Base-by-base conservation (phyloP, 2,329 filamentous ascomycete species). In the Beauveria rudraprayagi region DNA sequence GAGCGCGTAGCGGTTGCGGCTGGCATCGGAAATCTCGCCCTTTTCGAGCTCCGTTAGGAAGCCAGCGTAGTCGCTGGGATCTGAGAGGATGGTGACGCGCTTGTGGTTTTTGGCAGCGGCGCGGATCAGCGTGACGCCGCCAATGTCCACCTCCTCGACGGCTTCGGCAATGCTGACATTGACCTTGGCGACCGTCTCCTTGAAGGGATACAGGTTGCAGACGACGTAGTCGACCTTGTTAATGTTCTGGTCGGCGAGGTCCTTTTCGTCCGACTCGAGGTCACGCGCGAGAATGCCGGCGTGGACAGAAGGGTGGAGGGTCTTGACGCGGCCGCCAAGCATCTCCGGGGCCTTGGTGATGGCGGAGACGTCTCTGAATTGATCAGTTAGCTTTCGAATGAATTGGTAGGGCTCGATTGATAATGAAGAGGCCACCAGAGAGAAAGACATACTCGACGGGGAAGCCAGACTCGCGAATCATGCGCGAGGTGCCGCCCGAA, bases 121-220 rank as follows among this genome's bases (percentile, higher is more conserved):
- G 66, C 94, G 89, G 72, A 99, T 90, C 64, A 99, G 87, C 44
- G 94, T 99, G 57, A 99, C 94, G 69, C 94, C 94, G 66, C 92
- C 94, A 72, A 99, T 97, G 77, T 99, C 94, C 70, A 99, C 96
- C 80, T 99, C 94, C 79, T 99, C 94, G 44, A 99, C 93, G 56
- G 94, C 94, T 78, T 99, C 93, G 56, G 91, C 86, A 65, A 99
- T 90, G 64, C 93, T 97, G 70, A 99, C 94, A 71, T 96, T 96
- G 80, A 95, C 87, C 83, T 97, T 96, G 69, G 92, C 89, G 68
- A 99, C 87, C 37, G 94, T 99, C 74, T 97, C 92, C 81, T 97
- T 97, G 86, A 99, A 99, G 14, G 94, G 94, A 77, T 99, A 97
- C 61, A 99, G 84, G 79, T 99, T 99, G 88, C 94, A 97, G 73